Evolutionary conservation across 768 basidiomycete genomes (phyloP).

Genomic region (Phlebiopsis flavidoalba): DNA sequence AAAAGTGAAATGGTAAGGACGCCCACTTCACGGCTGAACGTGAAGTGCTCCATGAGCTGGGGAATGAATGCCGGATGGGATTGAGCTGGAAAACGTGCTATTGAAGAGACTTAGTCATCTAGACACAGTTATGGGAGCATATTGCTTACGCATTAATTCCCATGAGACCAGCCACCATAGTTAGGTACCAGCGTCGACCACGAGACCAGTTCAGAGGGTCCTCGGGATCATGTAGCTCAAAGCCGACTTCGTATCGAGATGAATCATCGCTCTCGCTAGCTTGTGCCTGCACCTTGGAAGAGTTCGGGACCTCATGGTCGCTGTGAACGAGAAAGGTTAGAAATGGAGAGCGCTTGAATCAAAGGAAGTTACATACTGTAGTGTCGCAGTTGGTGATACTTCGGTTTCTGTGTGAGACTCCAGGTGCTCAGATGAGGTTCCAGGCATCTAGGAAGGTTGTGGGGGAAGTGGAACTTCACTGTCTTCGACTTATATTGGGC

Average conservation of each 20-base stretch:
- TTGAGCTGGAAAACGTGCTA: conserved; percentile 58
- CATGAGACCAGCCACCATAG: conserved; percentile 16
- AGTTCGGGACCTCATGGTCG: too few species aligned
- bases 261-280: not conserved
- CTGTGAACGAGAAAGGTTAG: too few species aligned
- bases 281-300: too few species aligned
- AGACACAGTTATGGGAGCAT: not conserved
- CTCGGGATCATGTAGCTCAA: conserved; percentile 19
- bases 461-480: too few species aligned
- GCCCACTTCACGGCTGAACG: conserved; percentile 45
- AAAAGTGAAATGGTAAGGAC: conserved; percentile 57
- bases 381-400: too few species aligned
- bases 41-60: conserved; percentile 40
- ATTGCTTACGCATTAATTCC: conserved; percentile 30
- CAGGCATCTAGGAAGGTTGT: too few species aligned
- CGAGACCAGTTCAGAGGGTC: conserved; percentile 22
- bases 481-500: too few species aligned
- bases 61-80: conserved; percentile 44
- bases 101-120: not conserved
- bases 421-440: too few species aligned
- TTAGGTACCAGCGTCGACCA: conserved; percentile 21
- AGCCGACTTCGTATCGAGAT: conserved; percentile 17
- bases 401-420: too few species aligned
- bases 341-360: too few species aligned
- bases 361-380: too few species aligned